Evolutionary conservation across 2,329 filamentous ascomycete species (phyloP).

Genomic region (Eurotiales sp.): DNA sequence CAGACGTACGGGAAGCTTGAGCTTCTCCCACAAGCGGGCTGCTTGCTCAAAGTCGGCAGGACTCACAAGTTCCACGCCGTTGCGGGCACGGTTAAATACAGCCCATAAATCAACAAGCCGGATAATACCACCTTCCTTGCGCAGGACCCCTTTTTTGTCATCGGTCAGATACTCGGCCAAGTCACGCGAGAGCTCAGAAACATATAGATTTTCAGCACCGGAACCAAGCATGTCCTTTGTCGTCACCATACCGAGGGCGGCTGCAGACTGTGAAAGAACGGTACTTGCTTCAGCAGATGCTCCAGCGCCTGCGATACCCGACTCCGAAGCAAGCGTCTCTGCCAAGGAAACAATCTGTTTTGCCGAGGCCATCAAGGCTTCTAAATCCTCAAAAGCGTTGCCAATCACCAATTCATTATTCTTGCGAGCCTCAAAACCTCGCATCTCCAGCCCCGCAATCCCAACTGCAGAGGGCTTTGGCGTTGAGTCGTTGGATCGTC

Average conservation of each 20-base stretch:
- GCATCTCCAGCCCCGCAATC: constrained; percentile 86
- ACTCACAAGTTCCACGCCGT: constrained; percentile 90
- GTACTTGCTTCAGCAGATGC: constrained; percentile 66
- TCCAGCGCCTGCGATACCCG: constrained; percentile 54
- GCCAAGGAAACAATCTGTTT: constrained; percentile 94
- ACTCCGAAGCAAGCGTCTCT: constrained; percentile 75
- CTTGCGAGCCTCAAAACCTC: constrained; percentile 77
- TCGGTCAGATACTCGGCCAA: constrained; percentile 87
- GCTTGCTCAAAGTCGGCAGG: constrained; percentile 90
- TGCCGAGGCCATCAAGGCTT: constrained; percentile 94
- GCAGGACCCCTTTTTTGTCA: constrained; percentile 72
- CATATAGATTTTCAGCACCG: constrained; percentile 78
- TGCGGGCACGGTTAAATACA: constrained; percentile 87
- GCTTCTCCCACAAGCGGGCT: constrained; percentile 78
- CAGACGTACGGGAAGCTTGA: constrained; percentile 80
- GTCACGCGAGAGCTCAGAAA: constrained; percentile 81
- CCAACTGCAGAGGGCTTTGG: constrained; percentile 63
- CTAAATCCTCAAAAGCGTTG: constrained; percentile 90
- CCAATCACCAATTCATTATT: constrained; percentile 94
- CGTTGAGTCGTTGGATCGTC: constrained; percentile 22
- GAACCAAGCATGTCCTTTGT: constrained; percentile 89
- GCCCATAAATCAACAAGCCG: constrained; percentile 90
- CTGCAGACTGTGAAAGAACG: constrained; percentile 75
- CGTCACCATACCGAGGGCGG: constrained; percentile 81
- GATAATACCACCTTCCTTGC: constrained; percentile 80